These are phyloP conservation scores for Terana coerulea DNA, from an alignment of 768 basidiomycete species.

Conservation along the genomic window DNA sequence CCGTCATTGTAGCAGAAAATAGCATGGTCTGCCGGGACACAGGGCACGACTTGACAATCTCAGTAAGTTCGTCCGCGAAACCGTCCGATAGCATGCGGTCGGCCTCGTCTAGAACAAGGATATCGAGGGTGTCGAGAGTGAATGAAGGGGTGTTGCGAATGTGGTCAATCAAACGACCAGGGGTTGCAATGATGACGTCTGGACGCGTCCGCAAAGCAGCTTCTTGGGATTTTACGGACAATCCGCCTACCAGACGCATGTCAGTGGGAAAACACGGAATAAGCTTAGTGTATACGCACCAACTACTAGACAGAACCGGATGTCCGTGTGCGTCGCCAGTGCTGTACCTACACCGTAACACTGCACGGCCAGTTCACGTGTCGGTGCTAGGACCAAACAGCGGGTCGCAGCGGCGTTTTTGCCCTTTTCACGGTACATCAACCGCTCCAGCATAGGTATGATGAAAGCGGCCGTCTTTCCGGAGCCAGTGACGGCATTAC, in stretches of 20 bases:
- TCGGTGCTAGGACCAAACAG: conserved; percentile 91
- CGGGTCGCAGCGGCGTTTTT: conserved; percentile 83
- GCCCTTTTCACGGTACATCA: conserved; percentile 88
- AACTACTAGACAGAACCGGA: conserved; percentile 87
- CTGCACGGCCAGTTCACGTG: conserved; percentile 93
- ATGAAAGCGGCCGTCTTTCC: conserved; percentile 99
- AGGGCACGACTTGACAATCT: conserved; percentile 91
- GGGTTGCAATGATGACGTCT: conserved; percentile 94
- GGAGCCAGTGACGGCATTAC: conserved; percentile 93
- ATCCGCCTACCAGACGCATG: conserved; percentile 60
- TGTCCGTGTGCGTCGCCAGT: conserved; percentile 82
- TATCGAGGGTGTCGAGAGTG: conserved; percentile 86
- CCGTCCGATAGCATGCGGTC: conserved; percentile 97
- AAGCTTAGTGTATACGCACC: conserved; percentile 45
- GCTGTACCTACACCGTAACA: conserved; percentile 90
- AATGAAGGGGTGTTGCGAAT: conserved; percentile 94
- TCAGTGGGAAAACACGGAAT: conserved; percentile 5
- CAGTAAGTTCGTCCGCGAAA: conserved; percentile 89
- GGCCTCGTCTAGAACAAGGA: conserved; percentile 95
- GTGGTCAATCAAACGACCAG: conserved; percentile 91
- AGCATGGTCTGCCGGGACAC: conserved; percentile 93
- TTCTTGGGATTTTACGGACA: conserved; percentile 93
- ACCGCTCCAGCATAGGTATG: conserved; percentile 89
- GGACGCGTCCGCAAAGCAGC: conserved; percentile 78
- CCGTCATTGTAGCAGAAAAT: conserved; percentile 99